Evolutionary conservation across 2,329 filamentous ascomycete genomes (phyloP), one percentile per base, ranked within the genome.

Genomic region (Beauveria rudraprayagi): DNA sequence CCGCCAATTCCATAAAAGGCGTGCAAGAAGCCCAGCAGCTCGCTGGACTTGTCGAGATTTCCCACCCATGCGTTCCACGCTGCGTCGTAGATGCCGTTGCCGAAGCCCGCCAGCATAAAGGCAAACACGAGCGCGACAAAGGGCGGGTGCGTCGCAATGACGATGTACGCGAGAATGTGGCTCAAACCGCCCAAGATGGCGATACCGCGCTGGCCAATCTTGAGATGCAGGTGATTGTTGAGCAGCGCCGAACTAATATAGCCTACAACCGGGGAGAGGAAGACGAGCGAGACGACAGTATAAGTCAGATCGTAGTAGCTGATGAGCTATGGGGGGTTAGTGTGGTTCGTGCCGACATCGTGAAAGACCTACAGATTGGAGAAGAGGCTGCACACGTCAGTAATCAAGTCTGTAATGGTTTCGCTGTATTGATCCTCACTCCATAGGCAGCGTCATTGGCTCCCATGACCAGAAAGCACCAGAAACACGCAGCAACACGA

Each of bases 1-100:
- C 86, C 89, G 0, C 89, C 88, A 0, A 84, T 65, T 0, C 87
- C 87, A 67, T 91, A 92, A 56, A 83, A 82, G 0, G 82, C 86
- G 66, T 91, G 88, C 26, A 91, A 72, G 59, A 90, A 78, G 0
- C 88, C 88, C 0, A 90, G 77, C 1, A 91, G 71, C 68, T 91
- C 84, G 65, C 91, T 91, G 1, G 87, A 83, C 60, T 83, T 83
- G 9, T 80, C 80, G 80, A 92, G 85, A 65, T 85, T 86, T 0
- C 89, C 89, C 16, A 81, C 70, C 75, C 76, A 82, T 0, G 79
- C 78, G 66, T 82, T 81, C 79, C 80, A 84, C 1, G 75, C 80
- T 7, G 77, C 80, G 63, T 83, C 86, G 14, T 80, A 77, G 0
- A 90, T 72, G 0, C 88, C 88, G 67, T 89, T 91, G 0, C 87